Evolutionary conservation across 768 basidiomycete species (phyloP), one percentile per base, ranked within the genome.

Genomic region (Leccinum uliginosum): DNA sequence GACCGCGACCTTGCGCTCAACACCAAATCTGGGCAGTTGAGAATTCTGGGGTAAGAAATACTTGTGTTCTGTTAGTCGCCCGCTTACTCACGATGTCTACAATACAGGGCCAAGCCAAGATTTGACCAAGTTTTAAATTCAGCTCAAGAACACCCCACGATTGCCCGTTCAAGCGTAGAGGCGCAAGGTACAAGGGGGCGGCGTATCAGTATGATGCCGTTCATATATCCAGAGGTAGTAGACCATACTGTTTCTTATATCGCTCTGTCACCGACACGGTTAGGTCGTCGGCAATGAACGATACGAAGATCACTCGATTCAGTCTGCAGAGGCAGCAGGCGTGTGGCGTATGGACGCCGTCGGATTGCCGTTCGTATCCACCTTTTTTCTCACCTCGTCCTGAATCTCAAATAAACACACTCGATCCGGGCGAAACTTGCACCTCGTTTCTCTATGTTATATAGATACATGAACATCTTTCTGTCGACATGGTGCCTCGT

Each of bases 231-330:
- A 27, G 4, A 6, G 26, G 26, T 27, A 27, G 9, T 2, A 0
- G 27, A 27, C 9, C 8, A 2, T 27, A 8, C 26, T 27, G 27
- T 2, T 27, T 27, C 3, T 27, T 27, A 27, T 27, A 27, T 27
- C 9, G 27, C 27, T 27, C 27, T 10, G 3, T 27, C 27, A 9
- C 27, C 3, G 9, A 27, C 27, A 27, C 27, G 27, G 9, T 27
- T 10, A 27, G 27, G 8, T 27, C 27, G 27, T 27, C 27, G 27
- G 27, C 27, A 9, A 27, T 27, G n/a, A n/a, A n/a, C n/a, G n/a
- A n/a, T n/a, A n/a, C n/a, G n/a, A n/a, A 80, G 86, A 87, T 59
- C 87, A 91, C 64, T 87, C 86, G 4, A 76, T 91, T 43, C 88
- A 91, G 63, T 86, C 85, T 15, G 86, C 86, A 2, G 89, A 85